Evolutionary conservation across 1,284 basidiomycete species (phyloP), one percentile per base, ranked within the genome.

Genomic region (Ceratobasidium theobromae): DNA sequence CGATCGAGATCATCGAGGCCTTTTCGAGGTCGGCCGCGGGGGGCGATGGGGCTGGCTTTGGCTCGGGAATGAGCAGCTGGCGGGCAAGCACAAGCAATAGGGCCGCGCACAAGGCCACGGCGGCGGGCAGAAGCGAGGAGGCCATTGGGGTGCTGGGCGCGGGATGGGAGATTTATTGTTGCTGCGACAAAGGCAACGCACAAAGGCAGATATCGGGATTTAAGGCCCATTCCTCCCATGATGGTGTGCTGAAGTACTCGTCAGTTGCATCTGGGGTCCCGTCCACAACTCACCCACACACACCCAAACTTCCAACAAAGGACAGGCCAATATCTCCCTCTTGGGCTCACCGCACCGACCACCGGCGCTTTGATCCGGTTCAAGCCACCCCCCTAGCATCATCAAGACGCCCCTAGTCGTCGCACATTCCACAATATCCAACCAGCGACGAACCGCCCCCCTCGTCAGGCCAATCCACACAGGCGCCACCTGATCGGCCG

Each of bases 391-490:
- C 27, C 43, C 6, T 23, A 21, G 18, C 43, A 45, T 45, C 43
- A 45, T 45, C 43, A 45, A 45, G n/a, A 48, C 40, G n/a, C 25
- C 28, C 6, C 51, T 33, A 53, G 51, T 35, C 48, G 48, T 30
- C 25, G 16, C 25, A 18, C 43, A 3, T 33, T 27, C 5, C 27
- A 35, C 43, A 58, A 58, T 48, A 25, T 43, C 33, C 25, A 57
- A 51, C 43, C 27, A n/a, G 14, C 25, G n/a, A 41, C 54, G 55
- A 58, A 58, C 55, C 27, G 23, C 1, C 43, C 3, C 32, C 5
- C 21, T 48, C 55, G 55, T 58, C 55, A 58, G 55, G 55, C 55
- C 55, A 58, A 58, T 58, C 33, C 38, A 16, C 40, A n/a, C 28
- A 40, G 35, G 8, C n/a, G 35, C 35, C 35, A n/a, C 32, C 40